phyloP scores from a whole-genome alignment of 495 filamentous ascomycete species.

The Trichoderma virens region DNA sequence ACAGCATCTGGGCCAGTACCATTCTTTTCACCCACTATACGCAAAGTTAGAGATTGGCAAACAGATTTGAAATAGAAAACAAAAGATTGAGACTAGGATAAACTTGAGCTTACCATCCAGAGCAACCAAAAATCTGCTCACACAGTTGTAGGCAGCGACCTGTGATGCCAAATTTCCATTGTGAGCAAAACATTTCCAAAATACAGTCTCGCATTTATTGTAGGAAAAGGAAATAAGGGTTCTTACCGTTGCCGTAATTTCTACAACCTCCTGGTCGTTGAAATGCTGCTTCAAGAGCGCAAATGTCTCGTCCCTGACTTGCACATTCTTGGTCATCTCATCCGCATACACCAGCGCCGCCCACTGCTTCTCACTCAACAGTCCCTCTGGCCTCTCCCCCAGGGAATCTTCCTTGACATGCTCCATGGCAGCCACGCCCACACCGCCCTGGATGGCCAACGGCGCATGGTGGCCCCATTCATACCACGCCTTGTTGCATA shows the following conservation, averaged over 20 bases:
- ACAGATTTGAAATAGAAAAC: neutral
- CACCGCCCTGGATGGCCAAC: slow-evolving; percentile 40
- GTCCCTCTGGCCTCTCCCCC: slow-evolving; percentile 12
- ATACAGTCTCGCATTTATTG: too few relatives aligned
- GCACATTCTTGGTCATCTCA: slow-evolving; percentile 62
- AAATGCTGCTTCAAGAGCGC: slow-evolving; percentile 49
- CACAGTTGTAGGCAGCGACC: slow-evolving; percentile 73
- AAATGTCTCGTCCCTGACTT: slow-evolving; percentile 58
- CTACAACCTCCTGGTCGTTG: slow-evolving; percentile 61
- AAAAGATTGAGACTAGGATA: neutral
- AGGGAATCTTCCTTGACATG: slow-evolving; percentile 20
- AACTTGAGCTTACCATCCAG: slow-evolving; percentile 55
- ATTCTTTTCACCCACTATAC: slow-evolving; percentile 43
- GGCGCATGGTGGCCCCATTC: slow-evolving; percentile 76
- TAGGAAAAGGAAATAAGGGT: too few relatives aligned
- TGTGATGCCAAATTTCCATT: slow-evolving; percentile 22
- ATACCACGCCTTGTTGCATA: slow-evolving; percentile 65
- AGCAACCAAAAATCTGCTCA: slow-evolving; percentile 76
- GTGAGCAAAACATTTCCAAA: too few relatives aligned
- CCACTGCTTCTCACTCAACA: slow-evolving; percentile 50
- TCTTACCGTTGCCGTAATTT: slow-evolving; percentile 64
- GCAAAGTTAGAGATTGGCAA: neutral
- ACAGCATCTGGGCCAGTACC: slow-evolving; percentile 32
- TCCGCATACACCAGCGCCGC: slow-evolving; percentile 64
- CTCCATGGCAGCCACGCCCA: slow-evolving; percentile 43